phyloP scores from a whole-genome alignment of 1,284 basidiomycete genomes.

The Apiotrichum siamense region DNA sequence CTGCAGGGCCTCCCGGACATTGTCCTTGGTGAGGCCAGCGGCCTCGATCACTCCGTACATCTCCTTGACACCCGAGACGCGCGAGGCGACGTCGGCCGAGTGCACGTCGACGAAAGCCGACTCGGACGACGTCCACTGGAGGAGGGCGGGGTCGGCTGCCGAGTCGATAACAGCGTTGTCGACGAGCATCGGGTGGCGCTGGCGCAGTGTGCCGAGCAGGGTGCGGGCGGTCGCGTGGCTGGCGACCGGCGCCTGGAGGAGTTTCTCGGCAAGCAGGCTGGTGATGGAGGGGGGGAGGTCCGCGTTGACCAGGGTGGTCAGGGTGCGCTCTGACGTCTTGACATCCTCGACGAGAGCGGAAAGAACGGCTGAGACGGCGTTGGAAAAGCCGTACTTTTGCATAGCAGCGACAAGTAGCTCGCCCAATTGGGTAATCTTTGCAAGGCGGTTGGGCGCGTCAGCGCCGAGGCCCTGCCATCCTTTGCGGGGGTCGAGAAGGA shows the following conservation, averaged over 20 bases:
- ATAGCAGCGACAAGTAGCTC: slow-evolving; percentile 33
- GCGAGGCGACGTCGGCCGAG: slow-evolving; percentile 44
- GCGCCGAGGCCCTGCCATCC: slow-evolving; percentile 33
- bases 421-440: slow-evolving; percentile 29
- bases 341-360: slow-evolving; percentile 20
- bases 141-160: slow-evolving; percentile 14
- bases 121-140: slow-evolving; percentile 19
- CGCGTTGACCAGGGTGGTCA: slow-evolving; percentile 27
- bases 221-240: slow-evolving; percentile 20
- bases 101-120: slow-evolving; percentile 42
- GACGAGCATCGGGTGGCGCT: slow-evolving; percentile 39
- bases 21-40: slow-evolving; percentile 5
- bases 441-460: slow-evolving; percentile 22
- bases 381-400: slow-evolving; percentile 41
- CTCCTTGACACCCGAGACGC: slow-evolving; percentile 42
- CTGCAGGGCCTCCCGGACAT: slow-evolving; percentile 9
- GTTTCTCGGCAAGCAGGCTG: slow-evolving; percentile 22
- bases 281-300: slow-evolving; percentile 25
- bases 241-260: slow-evolving; percentile 20
- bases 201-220: slow-evolving; percentile 32
- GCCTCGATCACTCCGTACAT: slow-evolving; percentile 27
- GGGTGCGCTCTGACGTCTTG: slow-evolving; percentile 13
- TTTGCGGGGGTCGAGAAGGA: slow-evolving; percentile 38
- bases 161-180: slow-evolving; percentile 27
- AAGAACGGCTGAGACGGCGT: slow-evolving; percentile 26